Evolutionary conservation across 2,329 filamentous ascomycete species (phyloP).

Genomic region (Hypoxylon sp.): DNA sequence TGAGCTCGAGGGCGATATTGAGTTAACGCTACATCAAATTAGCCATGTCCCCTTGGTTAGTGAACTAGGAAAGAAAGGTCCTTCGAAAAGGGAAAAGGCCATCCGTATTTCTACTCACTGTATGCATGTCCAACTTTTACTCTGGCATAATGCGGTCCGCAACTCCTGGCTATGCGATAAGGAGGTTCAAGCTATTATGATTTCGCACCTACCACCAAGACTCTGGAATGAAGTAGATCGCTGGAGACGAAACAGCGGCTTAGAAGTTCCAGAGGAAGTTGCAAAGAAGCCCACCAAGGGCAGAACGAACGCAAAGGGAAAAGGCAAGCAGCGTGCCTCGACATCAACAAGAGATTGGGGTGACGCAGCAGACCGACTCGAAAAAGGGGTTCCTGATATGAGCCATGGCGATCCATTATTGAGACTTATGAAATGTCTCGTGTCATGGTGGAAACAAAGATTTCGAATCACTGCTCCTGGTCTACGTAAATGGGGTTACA

Average conservation of each 20-base stretch:
- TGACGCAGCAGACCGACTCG: slow-evolving; percentile 74
- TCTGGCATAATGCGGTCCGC: slow-evolving; percentile 90
- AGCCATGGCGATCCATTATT: slow-evolving; percentile 87
- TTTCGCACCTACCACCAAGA: slow-evolving; percentile 77
- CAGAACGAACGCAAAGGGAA: slow-evolving; percentile 56
- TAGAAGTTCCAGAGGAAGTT: slow-evolving; percentile 60
- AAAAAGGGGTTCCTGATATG: slow-evolving; percentile 79
- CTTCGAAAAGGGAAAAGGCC: slow-evolving; percentile 84
- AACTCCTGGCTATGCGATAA: slow-evolving; percentile 87
- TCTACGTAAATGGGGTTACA: slow-evolving; percentile 90
- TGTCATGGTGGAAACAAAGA: slow-evolving; percentile 87
- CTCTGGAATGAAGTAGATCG: slow-evolving; percentile 80
- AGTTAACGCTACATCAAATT: slow-evolving; percentile 76
- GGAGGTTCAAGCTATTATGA: slow-evolving; percentile 79
- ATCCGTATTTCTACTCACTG: slow-evolving; percentile 85
- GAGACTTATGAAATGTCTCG: slow-evolving; percentile 79
- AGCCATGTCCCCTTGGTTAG: slow-evolving; percentile 72
- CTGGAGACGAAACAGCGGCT: slow-evolving; percentile 77
- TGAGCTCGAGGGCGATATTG: slow-evolving; percentile 74
- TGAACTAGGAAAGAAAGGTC: slow-evolving; percentile 81
- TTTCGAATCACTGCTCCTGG: slow-evolving; percentile 84
- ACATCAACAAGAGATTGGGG: slow-evolving; percentile 76
- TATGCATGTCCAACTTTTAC: slow-evolving; percentile 86
- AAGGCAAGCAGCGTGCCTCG: slow-evolving; percentile 48
- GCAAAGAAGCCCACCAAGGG: slow-evolving; percentile 54